Percentiles rank a stretch among this genome's conserved stretches.
These are phyloP conservation scores for Lathyrus sativus DNA, from an alignment of 306 rosid species.

Conservation along the genomic window DNA sequence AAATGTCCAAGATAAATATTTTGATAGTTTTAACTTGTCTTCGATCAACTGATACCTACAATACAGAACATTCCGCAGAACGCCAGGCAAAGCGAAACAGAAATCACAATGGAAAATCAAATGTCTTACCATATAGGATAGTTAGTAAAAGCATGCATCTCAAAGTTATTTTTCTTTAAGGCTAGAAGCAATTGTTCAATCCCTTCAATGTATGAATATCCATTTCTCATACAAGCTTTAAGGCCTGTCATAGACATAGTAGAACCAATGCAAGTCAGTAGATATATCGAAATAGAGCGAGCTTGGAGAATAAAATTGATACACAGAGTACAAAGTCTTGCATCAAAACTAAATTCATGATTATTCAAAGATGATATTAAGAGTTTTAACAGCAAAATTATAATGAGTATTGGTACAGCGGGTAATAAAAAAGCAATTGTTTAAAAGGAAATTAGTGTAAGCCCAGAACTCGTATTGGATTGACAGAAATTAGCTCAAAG, in stretches of 20 bases:
- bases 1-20: slow-evolving; percentile 91
- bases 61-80: slow-evolving; percentile 33
- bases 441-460: slow-evolving; percentile 9
- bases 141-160: slow-evolving; percentile 97
- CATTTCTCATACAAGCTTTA: slow-evolving; percentile 71
- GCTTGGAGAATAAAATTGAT: neutral
- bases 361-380: neutral
- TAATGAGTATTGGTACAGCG: slow-evolving; percentile 4
- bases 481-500: slow-evolving; percentile 30
- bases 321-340: neutral
- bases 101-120: slow-evolving; percentile 30
- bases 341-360: neutral
- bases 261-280: slow-evolving; percentile 27
- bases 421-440: slow-evolving; percentile 9
- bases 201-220: slow-evolving; percentile 77
- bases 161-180: slow-evolving; percentile 68
- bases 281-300: slow-evolving; percentile 24
- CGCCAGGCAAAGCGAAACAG: slow-evolving; percentile 21
- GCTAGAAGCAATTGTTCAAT: slow-evolving; percentile 71
- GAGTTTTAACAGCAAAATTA: neutral
- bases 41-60: slow-evolving; percentile 85
- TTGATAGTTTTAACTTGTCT: slow-evolving; percentile 70
- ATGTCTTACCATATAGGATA: slow-evolving; percentile 79
- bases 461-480: slow-evolving; percentile 11
- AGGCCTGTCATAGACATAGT: slow-evolving; percentile 63